phyloP scores from a whole-genome alignment of 192 early-diverging fungal species.

The Gryganskiella cystojenkinii region DNA sequence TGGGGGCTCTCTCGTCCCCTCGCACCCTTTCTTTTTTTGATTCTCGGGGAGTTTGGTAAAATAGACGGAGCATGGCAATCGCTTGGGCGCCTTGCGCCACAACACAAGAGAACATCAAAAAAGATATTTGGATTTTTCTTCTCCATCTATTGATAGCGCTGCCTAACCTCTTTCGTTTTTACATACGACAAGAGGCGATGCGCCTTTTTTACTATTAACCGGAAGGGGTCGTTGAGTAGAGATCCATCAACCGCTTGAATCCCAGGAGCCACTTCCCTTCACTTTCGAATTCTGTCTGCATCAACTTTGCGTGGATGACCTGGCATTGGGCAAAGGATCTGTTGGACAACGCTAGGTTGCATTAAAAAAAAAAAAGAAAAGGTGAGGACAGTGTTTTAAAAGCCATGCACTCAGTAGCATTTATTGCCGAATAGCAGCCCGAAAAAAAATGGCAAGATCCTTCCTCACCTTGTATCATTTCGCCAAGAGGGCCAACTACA shows the following conservation, averaged over 20 bases:
- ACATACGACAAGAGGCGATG: too few species aligned
- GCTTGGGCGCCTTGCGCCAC: too few species aligned
- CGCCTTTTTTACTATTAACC: constrained; percentile 5
- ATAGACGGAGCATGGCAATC: too few species aligned
- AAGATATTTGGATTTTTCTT: too few species aligned
- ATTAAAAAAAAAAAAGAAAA: neutral
- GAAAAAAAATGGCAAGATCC: neutral
- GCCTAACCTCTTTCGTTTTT: too few species aligned
- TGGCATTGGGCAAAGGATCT: constrained; percentile 45
- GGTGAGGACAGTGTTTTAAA: neutral
- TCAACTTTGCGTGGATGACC: constrained; percentile 54
- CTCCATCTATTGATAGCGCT: too few species aligned
- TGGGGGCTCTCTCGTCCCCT: too few species aligned
- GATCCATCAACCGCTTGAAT: constrained; percentile 59
- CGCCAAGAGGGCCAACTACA: constrained; percentile 27
- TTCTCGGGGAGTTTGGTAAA: too few species aligned
- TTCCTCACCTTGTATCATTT: constrained; percentile 51
- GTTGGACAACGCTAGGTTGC: constrained; percentile 47
- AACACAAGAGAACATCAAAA: too few species aligned
- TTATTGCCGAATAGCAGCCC: too few species aligned
- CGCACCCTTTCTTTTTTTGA: too few species aligned
- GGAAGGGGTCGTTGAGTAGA: constrained; percentile 33
- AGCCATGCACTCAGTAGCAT: too few species aligned
- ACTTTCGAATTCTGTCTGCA: constrained; percentile 60
- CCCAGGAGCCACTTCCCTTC: constrained; percentile 64